A percentile compares a stretch with the other conserved stretches of the same genome.
These are phyloP conservation scores for Cutaneotrichosporon sp. DNA, from an alignment of 1,284 basidiomycete species.

Conservation along the genomic window DNA sequence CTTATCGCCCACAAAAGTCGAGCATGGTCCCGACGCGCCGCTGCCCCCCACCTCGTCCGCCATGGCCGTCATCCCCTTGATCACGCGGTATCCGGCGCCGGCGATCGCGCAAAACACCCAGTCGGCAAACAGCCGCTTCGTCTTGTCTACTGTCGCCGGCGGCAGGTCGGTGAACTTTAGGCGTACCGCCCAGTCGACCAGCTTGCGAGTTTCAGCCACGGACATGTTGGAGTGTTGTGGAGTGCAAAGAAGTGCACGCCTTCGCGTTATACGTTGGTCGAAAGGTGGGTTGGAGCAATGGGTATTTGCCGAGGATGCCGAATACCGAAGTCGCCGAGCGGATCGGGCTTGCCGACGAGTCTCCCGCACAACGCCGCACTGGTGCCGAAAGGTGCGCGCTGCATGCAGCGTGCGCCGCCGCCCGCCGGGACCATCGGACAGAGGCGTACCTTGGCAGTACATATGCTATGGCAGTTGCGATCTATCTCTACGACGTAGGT, in stretches of 20 bases:
- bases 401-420: too few relatives aligned
- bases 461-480: too few relatives aligned
- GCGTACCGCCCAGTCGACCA: slow-evolving; percentile 4
- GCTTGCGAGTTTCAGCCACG: slow-evolving; percentile 6
- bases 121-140: slow-evolving; percentile 7
- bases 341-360: not conserved
- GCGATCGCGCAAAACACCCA: slow-evolving; percentile 9
- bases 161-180: slow-evolving; percentile 8
- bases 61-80: slow-evolving; percentile 3
- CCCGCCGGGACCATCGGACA: too few relatives aligned
- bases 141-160: not conserved
- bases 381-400: too few relatives aligned
- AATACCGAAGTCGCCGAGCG: not conserved
- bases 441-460: too few relatives aligned
- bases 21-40: not conserved
- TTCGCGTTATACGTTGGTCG: too few relatives aligned
- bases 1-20: slow-evolving; percentile 1
- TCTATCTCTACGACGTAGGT: too few relatives aligned
- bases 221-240: not conserved
- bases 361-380: not conserved
- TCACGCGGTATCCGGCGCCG: slow-evolving; percentile 4
- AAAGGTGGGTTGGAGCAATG: too few relatives aligned
- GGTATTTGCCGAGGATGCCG: slow-evolving; percentile 1
- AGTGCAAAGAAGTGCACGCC: not conserved
- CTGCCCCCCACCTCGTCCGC: slow-evolving; percentile 5